Evolutionary conservation across 2,329 filamentous ascomycete species (phyloP).

Genomic region (Pseudopyrenochaeta lycopersici): DNA sequence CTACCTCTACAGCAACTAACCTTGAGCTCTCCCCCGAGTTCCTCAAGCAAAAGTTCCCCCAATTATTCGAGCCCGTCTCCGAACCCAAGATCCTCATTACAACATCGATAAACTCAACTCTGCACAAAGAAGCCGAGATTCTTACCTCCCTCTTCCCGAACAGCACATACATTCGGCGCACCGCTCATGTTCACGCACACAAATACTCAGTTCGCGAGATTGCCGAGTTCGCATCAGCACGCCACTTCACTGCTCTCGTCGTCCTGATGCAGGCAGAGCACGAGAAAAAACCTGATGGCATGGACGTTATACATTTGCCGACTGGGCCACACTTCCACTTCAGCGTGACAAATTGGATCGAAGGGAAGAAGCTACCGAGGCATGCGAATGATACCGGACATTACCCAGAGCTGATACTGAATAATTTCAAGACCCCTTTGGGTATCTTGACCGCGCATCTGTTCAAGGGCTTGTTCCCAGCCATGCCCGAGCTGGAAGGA

Average conservation of each 20-base stretch:
- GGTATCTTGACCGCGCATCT: conserved; percentile 85
- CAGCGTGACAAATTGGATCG: conserved; percentile 87
- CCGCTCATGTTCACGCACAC: conserved; percentile 82
- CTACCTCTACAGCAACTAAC: conserved; percentile 66
- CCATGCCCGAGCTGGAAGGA: conserved; percentile 82
- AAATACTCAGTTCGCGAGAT: conserved; percentile 95
- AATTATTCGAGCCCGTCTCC: conserved; percentile 65
- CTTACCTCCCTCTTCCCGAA: conserved; percentile 85
- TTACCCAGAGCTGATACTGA: conserved; percentile 87
- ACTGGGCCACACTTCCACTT: conserved; percentile 93
- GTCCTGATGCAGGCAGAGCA: conserved; percentile 81
- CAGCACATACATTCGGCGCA: conserved; percentile 82
- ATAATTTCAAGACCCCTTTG: conserved; percentile 93
- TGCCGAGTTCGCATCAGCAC: conserved; percentile 80
- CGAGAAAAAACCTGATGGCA: conserved; percentile 80
- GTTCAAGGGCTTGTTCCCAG: conserved; percentile 82
- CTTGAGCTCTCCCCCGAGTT: conserved; percentile 68
- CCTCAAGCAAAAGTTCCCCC: conserved; percentile 67
- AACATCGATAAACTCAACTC: conserved; percentile 85
- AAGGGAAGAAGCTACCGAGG: conserved; percentile 85
- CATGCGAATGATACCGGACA: conserved; percentile 89
- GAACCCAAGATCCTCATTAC: conserved; percentile 89
- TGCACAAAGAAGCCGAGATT: conserved; percentile 83
- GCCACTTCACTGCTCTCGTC: conserved; percentile 83
- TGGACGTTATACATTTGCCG: conserved; percentile 87